Conservation (phyloP, 2,329 filamentous ascomycete species). For the Mollisiaceae sp. region DNA sequence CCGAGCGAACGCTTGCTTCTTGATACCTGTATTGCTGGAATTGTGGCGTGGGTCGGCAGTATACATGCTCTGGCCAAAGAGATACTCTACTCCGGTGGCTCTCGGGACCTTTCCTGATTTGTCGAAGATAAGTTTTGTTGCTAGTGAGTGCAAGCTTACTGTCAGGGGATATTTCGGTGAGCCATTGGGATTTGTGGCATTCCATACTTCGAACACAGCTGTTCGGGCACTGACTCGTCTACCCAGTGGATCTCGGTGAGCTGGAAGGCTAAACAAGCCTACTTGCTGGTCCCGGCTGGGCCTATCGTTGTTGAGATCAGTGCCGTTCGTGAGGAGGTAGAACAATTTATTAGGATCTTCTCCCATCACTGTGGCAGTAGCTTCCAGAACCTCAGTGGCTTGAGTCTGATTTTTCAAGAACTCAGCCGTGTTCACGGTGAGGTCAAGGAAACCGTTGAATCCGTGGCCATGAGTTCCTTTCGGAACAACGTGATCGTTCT, state of each 20-base stretch:
- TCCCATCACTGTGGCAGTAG: conserved; percentile 28
- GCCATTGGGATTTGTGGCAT: conserved; percentile 31
- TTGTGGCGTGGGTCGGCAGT: conserved; percentile 20
- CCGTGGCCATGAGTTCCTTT: conserved; percentile 41
- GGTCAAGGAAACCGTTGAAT: conserved; percentile 41
- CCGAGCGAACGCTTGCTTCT: conserved; percentile 12
- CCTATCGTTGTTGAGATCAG: conserved; percentile 35
- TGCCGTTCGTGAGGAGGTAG: conserved; percentile 22
- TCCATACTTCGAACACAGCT: conserved; percentile 34
- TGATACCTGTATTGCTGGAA: not conserved
- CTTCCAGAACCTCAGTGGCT: conserved; percentile 24
- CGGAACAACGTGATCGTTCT: conserved; percentile 50
- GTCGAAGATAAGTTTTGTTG: conserved; percentile 50
- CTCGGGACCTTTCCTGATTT: conserved; percentile 24
- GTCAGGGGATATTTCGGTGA: conserved; percentile 33
- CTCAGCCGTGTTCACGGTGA: conserved; percentile 18
- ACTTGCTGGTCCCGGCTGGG: conserved; percentile 30
- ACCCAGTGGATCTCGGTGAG: conserved; percentile 27
- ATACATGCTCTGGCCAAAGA: conserved; percentile 45
- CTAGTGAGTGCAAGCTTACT: conserved; percentile 39
- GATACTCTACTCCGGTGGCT: conserved; percentile 48
- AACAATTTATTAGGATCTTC: conserved; percentile 28
- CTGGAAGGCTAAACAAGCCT: conserved; percentile 38
- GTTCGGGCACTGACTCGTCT: conserved; percentile 34
- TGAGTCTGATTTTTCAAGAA: not conserved